Base-by-base conservation (phyloP, 139 green algal genomes). In the Chlamydomonas incerta region DNA sequence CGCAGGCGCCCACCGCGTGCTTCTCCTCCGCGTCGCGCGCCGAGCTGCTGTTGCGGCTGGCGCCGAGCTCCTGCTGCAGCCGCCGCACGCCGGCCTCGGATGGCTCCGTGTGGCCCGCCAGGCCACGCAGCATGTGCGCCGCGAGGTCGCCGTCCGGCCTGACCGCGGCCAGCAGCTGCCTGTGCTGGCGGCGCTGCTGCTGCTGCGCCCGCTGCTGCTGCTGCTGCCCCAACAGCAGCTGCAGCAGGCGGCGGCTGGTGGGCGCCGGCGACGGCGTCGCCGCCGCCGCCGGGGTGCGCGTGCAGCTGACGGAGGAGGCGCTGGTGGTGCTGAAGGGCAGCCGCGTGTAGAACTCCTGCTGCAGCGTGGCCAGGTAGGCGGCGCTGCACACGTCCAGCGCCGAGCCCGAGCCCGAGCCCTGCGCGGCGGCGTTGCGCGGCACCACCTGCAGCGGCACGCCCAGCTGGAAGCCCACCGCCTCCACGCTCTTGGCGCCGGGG, bases 401-500 rank as follows among this genome's bases (percentile, higher is more conserved):
- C 41, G 41, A 8, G 5, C 6, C 41, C 41, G 41, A 8, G n/a
- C n/a, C n/a, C n/a, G n/a, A n/a, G n/a, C n/a, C n/a, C n/a, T 50
- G 41, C 41, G 41, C n/a, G 28, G 29, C 2, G 23, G 5, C 31
- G 66, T 46, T 31, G 15, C 14, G 41, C 41, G 41, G 41, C 46
- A 83, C 63, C 41, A 83, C 10, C 13, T 6, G 5, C 41, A 83
- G 65, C 11, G 77, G 77, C 20, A 83, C 63, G n/a, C 15, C 17
- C 29, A 74, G 35, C 15, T 74, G n/a, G 29, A 63, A 83, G 15
- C 63, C 46, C 2, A 65, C 18, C 0, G 46, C 33, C 5, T 8
- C 28, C 5, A 83, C 77, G 21, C 52, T n/a, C 24, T 52, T 52
- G 10, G 77, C 77, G 8, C 63, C 46, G 0, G 77, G 77, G 18